These are phyloP conservation scores for Firmiana major DNA, from an alignment of 345 rosid species.

Conservation along the genomic window DNA sequence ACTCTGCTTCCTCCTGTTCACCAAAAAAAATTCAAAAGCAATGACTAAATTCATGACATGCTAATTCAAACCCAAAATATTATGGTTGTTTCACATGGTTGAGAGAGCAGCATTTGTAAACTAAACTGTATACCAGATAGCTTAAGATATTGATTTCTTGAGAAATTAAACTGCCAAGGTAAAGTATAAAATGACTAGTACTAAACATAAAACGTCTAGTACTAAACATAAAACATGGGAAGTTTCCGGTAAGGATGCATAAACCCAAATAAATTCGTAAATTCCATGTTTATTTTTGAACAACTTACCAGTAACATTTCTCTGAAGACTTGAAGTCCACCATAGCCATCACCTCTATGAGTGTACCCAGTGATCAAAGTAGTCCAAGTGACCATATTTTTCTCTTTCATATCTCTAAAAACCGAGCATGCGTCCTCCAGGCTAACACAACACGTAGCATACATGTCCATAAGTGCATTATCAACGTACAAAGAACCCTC, in stretches of 20 bases:
- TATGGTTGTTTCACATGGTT: not conserved
- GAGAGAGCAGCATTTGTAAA: not conserved
- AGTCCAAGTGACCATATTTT: constrained; percentile 79
- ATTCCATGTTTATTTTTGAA: not conserved
- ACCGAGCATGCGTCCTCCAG: constrained; percentile 62
- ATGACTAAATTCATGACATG: not conserved
- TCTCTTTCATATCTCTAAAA: constrained; percentile 47
- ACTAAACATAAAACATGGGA: not conserved
- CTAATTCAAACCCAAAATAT: not conserved
- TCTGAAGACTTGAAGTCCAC: constrained; percentile 56
- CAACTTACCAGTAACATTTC: constrained; percentile 61
- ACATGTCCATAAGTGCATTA: constrained; percentile 71
- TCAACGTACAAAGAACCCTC: constrained; percentile 60
- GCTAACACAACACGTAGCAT: constrained; percentile 51
- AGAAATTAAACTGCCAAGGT: not conserved
- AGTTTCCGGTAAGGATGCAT: not conserved
- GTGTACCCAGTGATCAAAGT: constrained; percentile 75
- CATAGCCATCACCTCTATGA: constrained; percentile 63
- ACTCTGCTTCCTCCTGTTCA: constrained; percentile 56
- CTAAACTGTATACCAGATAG: not conserved
- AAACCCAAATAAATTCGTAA: not conserved
- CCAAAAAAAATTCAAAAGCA: constrained; percentile 16
- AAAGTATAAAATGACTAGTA: not conserved
- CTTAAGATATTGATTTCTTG: not conserved
- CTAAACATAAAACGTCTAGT: not conserved